Conservation (phyloP, 768 basidiomycete genomes). For the Psilocybe subaeruginosa region DNA sequence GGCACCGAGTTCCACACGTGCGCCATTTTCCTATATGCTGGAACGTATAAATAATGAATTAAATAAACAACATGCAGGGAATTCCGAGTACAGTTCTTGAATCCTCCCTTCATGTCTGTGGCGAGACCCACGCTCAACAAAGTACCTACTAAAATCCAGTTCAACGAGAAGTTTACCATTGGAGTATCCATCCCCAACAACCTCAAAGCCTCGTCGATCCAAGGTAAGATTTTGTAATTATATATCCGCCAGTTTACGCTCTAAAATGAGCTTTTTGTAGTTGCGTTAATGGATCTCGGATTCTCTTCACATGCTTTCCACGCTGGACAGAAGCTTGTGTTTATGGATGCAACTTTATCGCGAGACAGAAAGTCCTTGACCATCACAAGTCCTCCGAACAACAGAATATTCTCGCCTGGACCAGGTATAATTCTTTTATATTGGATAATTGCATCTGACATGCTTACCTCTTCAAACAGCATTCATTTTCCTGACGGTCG, state of each 20-base stretch:
- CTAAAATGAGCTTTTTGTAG: slow-evolving; percentile 15
- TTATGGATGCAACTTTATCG: slow-evolving; percentile 34
- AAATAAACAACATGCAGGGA: slow-evolving; percentile 22
- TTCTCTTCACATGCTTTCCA: slow-evolving; percentile 42
- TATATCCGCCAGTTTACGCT: neutral
- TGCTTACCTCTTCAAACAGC: slow-evolving; percentile 13
- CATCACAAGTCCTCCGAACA: slow-evolving; percentile 34
- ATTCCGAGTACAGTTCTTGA: slow-evolving; percentile 43
- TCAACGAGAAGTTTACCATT: slow-evolving; percentile 33
- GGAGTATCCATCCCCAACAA: slow-evolving; percentile 29
- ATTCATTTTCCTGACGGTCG: slow-evolving; percentile 30
- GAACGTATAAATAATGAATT: neutral
- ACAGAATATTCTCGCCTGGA: slow-evolving; percentile 38
- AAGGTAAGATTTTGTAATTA: slow-evolving; percentile 22
- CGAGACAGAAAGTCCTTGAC: slow-evolving; percentile 30
- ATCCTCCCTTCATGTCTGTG: slow-evolving; percentile 42
- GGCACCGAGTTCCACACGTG: slow-evolving; percentile 28
- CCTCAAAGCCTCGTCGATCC: slow-evolving; percentile 26
- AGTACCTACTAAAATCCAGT: slow-evolving; percentile 34
- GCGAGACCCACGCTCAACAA: slow-evolving; percentile 34
- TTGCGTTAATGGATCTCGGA: slow-evolving; percentile 37
- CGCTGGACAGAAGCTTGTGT: slow-evolving; percentile 37
- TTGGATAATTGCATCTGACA: too few relatives aligned
- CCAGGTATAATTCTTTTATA: slow-evolving; percentile 26
- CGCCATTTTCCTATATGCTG: neutral